These are phyloP conservation scores for Porodaedalea pini DNA, from an alignment of 1,284 basidiomycete genomes.

Conservation along the genomic window DNA sequence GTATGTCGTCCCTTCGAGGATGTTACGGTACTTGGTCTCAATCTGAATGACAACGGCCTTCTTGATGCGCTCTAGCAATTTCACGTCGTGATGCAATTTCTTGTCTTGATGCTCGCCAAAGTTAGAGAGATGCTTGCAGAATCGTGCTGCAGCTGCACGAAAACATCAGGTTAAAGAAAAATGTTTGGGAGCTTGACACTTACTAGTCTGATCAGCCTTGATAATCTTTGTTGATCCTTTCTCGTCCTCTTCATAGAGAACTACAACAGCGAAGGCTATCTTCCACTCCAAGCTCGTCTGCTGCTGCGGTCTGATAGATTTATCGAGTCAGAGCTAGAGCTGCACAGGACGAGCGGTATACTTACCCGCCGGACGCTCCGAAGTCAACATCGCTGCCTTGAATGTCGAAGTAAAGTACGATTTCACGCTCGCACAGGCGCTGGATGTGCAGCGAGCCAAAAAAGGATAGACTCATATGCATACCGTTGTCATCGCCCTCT, in stretches of 20 bases:
- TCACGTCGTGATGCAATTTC: too few relatives aligned
- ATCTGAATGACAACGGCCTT: conserved; percentile 29
- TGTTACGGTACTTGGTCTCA: conserved; percentile 28
- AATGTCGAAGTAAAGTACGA: conserved; percentile 31
- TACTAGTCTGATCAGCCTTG: conserved; percentile 27
- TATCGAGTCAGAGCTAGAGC: background rate
- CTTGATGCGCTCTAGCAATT: conserved; percentile 21
- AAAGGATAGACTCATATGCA: conserved; percentile 30
- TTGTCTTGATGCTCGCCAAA: conserved; percentile 26
- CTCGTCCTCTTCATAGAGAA: conserved; percentile 24
- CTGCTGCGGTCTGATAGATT: background rate
- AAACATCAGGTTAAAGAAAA: background rate
- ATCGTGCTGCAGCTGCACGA: conserved; percentile 26
- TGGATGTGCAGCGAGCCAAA: conserved; percentile 30
- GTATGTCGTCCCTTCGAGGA: conserved; percentile 27
- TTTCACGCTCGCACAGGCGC: conserved; percentile 32
- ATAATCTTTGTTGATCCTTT: conserved; percentile 26
- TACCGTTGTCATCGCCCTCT: conserved; percentile 16
- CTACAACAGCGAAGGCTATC: conserved; percentile 31
- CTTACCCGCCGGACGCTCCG: conserved; percentile 26
- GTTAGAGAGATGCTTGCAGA: conserved; percentile 27
- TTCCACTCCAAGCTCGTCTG: conserved; percentile 27
- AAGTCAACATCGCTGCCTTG: conserved; percentile 30
- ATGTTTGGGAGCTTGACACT: conserved; percentile 16
- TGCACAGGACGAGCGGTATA: background rate